Evolutionary conservation across 1,139 yeast species (phyloP), one percentile per base, ranked within the genome.

Genomic region (Pichia sp.): DNA sequence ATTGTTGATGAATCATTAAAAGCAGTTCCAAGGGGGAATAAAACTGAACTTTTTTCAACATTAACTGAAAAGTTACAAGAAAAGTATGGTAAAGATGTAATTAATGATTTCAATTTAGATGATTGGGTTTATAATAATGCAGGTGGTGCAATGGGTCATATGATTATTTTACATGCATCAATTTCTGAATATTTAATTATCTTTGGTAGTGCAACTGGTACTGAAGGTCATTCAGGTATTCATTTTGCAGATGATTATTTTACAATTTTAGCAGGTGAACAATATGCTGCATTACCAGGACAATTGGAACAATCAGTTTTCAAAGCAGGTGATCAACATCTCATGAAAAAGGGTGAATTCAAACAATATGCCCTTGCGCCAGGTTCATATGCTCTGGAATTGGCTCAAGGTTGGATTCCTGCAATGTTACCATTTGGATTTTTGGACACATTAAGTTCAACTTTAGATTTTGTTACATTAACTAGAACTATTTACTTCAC

Each of bases 381-480:
- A 43, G 95, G 84, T 38, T 75, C 88, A 0, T 91, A 83, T 71
- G 97, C 99, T 8, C 74, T 93, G 62, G 99, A 93, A 68, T 78
- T 93, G 65, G 99, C 99, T 9, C 99, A 93, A 73, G 99, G 99
- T 53, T 93, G 96, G 95, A 88, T 93, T 60, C 99, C 99, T 38
- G 84, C 95, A 50, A 93, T 93, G 99, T 77, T 95, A 58, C 97
- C 98, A 25, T 95, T 93, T 67, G 99, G 99, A 0, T 81, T 93
- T 69, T 73, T 88, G 55, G 96, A 89, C 66, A 81, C 86, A 8
- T 66, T 87, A 55, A 77, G 85, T 51, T 84, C 95, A 44, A 93
- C 98, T 16, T 70, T 90, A 62, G 99, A 93, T 68, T 70, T 84
- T 58, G 69, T 74, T 61, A 81, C 95, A 28, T 75, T 91, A 56